A percentile compares a stretch with the other conserved stretches of the same genome.
Conservation (phyloP, 2,329 filamentous ascomycete species). For the Parastagonospora nodorum region DNA sequence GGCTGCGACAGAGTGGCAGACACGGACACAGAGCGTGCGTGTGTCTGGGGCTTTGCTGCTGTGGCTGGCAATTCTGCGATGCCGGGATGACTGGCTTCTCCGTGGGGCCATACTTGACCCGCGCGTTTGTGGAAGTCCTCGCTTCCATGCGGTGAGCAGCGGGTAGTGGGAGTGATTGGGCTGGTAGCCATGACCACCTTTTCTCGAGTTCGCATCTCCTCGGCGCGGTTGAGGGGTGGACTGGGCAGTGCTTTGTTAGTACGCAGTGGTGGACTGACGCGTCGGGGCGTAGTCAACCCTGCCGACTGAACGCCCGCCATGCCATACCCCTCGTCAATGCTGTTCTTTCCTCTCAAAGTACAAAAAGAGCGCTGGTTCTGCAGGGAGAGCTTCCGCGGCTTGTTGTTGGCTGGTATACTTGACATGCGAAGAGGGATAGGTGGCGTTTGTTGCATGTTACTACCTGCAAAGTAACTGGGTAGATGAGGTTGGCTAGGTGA, state of each 20-base stretch:
- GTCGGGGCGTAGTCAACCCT: constrained; percentile 12
- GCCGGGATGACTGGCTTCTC: constrained; percentile 16
- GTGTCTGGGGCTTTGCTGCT: background rate
- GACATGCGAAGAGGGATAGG: constrained; percentile 42
- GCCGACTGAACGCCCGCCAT: constrained; percentile 3
- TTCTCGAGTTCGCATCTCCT: constrained; percentile 20
- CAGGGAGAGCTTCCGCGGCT: constrained; percentile 41
- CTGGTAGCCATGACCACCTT: constrained; percentile 12
- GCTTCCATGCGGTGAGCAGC: constrained; percentile 6
- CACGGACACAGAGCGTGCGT: constrained; percentile 37
- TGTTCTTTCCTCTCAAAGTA: constrained; percentile 8
- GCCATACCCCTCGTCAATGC: constrained; percentile 18
- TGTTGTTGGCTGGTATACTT: constrained; percentile 38
- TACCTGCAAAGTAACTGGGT: constrained; percentile 17
- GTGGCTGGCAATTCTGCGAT: constrained; percentile 25
- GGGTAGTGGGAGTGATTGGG: constrained; percentile 1
- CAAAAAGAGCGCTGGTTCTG: constrained; percentile 23
- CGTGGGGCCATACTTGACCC: constrained; percentile 10
- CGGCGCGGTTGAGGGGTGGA: constrained; percentile 25
- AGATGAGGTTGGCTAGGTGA: constrained; percentile 28
- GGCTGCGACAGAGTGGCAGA: constrained; percentile 16
- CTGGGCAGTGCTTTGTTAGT: constrained; percentile 42
- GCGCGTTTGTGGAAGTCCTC: constrained; percentile 17
- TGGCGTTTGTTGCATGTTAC: constrained; percentile 24
- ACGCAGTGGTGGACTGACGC: constrained; percentile 25